Percentiles rank a stretch among this genome's conserved stretches.
These are phyloP conservation scores for Gentiana dahurica DNA, from an alignment of 257 asterid species.

Conservation along the genomic window DNA sequence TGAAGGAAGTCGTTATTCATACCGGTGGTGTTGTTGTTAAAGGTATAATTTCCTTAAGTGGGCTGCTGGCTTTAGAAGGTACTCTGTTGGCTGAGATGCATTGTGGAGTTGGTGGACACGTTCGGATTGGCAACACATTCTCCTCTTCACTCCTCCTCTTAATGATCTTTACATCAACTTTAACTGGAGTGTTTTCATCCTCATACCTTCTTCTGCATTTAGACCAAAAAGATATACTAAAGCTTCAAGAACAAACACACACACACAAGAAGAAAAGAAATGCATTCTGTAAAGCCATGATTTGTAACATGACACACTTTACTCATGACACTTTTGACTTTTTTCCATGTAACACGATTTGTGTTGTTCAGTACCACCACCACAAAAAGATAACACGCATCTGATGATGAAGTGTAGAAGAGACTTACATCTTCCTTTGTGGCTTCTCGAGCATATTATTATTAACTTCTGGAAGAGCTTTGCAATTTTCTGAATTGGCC, in stretches of 20 bases:
- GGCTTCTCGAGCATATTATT: slow-evolving; percentile 29
- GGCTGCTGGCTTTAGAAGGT: slow-evolving; percentile 18
- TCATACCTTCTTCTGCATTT: slow-evolving; percentile 48
- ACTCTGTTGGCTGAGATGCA: slow-evolving; percentile 59
- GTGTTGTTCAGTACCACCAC: too few relatives aligned
- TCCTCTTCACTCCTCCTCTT: slow-evolving; percentile 24
- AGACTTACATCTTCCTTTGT: slow-evolving; percentile 53
- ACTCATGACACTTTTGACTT: too few relatives aligned
- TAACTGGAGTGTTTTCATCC: slow-evolving; percentile 68
- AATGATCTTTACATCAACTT: slow-evolving; percentile 41
- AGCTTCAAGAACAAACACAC: background rate
- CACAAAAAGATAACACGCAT: too few relatives aligned
- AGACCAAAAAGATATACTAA: background rate
- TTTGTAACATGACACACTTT: too few relatives aligned
- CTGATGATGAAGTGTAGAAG: background rate
- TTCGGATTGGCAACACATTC: slow-evolving; percentile 45
- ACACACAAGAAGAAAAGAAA: background rate
- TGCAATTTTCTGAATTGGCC: slow-evolving; percentile 32
- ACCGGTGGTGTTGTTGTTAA: slow-evolving; percentile 36
- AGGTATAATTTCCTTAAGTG: slow-evolving; percentile 31
- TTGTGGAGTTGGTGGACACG: slow-evolving; percentile 93
- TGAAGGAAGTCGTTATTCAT: slow-evolving; percentile 7
- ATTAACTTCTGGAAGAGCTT: slow-evolving; percentile 11
- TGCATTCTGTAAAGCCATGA: too few relatives aligned
- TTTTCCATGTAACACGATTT: too few relatives aligned